Evolutionary conservation across 495 filamentous ascomycete genomes (phyloP), one percentile per base, ranked within the genome.

Genomic region (Venustampulla echinocandica): DNA sequence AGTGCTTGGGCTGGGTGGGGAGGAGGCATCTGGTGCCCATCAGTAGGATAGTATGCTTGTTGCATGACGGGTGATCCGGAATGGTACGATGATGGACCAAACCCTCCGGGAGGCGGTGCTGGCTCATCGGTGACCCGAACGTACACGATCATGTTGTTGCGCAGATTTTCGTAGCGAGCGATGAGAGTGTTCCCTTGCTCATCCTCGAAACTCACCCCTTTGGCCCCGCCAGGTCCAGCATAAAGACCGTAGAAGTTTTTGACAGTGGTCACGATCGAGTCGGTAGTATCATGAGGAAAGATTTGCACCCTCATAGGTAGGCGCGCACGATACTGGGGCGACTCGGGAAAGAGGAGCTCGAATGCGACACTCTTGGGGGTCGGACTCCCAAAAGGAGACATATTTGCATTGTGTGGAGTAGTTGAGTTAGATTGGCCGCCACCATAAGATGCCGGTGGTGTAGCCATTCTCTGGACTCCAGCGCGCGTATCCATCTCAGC

Each of bases 161-260:
- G 71, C 52, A 98, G 83, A 66, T 96, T 98, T 62, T 96, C 90
- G 63, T 96, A 94, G 49, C 85, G 79, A 39, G 92, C 87, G 61
- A 98, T 96, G 57, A 98, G 77, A 46, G 81, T 93, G 54, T 80
- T 86, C 35, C 85, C 87, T 52, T 85, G 64, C 33, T 82, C 75
- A 66, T 96, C 90, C 62, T 97, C 88, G 53, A 98, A 96, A 66
- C 84, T 85, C 60, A 97, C 77, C 47, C 87, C 84, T 61, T 77
- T 77, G 52, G 79, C 74, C 53, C 78, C 75, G 49, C 64, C 49
- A 39, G 66, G 59, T 49, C 77, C 74, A 48, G 86, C 80, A 56
- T 93, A 92, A 54, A 97, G 76, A 30, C 89, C 92, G 62, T 92
- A 95, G 69, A 96, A 95, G 68, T 95, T 95, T 70, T 93, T 96